These are phyloP conservation scores for Epicoccum nigrum DNA, from an alignment of 2,329 filamentous ascomycete species.

Conservation along the genomic window DNA sequence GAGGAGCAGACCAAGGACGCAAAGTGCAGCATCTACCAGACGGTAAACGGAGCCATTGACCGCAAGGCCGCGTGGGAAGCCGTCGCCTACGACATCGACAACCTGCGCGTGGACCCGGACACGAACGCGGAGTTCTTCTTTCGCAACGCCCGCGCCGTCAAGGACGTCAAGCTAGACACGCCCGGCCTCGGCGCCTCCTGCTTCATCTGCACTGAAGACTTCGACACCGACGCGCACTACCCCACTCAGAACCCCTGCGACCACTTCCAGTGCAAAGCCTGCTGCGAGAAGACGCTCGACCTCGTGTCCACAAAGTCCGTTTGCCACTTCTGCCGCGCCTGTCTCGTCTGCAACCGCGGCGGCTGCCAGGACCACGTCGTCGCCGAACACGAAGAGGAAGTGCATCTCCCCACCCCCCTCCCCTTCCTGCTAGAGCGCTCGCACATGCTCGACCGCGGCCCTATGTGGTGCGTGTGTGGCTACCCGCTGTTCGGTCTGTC, in stretches of 20 bases:
- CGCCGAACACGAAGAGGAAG: not conserved
- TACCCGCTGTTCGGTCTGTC: not conserved
- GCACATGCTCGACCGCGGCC: too few species aligned
- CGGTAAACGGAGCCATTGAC: not conserved
- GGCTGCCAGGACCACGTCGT: not conserved
- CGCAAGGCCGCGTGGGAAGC: not conserved
- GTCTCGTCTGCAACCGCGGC: not conserved
- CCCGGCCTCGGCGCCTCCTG: not conserved
- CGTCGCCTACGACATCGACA: not conserved
- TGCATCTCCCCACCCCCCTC: too few species aligned
- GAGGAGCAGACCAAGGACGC: not conserved
- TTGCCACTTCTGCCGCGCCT: constrained; percentile 3
- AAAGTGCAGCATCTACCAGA: not conserved
- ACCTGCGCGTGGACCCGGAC: constrained; percentile 5
- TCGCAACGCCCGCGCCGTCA: not conserved
- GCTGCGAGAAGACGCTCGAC: not conserved
- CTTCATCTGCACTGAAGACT: constrained; percentile 7
- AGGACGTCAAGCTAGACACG: not conserved
- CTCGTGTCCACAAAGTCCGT: not conserved
- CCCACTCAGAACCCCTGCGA: constrained; percentile 4
- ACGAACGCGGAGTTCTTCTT: constrained; percentile 4
- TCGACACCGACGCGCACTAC: not conserved
- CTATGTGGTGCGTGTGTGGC: too few species aligned
- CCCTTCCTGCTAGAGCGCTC: too few species aligned
- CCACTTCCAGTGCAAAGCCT: constrained; percentile 2